Conservation (phyloP, 768 basidiomycete species). For the Zangia roseola region DNA sequence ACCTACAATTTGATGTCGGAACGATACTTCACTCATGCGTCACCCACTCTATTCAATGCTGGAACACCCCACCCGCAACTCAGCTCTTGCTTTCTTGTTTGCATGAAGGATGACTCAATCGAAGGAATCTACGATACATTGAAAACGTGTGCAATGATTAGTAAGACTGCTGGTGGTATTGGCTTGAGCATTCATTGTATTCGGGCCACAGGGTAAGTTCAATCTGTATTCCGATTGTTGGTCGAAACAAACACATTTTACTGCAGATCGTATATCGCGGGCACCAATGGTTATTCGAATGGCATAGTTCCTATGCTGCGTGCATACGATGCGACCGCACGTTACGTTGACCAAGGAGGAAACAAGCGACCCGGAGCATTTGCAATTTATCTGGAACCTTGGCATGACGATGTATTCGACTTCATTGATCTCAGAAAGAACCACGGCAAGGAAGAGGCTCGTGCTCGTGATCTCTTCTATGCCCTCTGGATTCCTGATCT, state of each 20-base stretch:
- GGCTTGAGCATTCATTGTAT: constrained; percentile 96
- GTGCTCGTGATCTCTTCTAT: constrained; percentile 96
- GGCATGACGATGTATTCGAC: constrained; percentile 97
- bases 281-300: constrained; percentile 98
- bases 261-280: constrained; percentile 91
- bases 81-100: constrained; percentile 94
- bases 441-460: constrained; percentile 96
- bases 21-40: constrained; percentile 97
- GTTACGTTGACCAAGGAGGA: constrained; percentile 98
- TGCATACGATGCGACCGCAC: constrained; percentile 95
- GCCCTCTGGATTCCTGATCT: constrained; percentile 98
- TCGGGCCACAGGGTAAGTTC: constrained; percentile 85
- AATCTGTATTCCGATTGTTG: not conserved
- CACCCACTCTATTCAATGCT: constrained; percentile 97
- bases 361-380: constrained; percentile 99
- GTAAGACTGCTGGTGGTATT: constrained; percentile 98
- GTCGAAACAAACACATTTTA: not conserved
- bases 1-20: constrained; percentile 97
- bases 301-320: constrained; percentile 99
- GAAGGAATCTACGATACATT: constrained; percentile 99
- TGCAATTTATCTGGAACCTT: constrained; percentile 97
- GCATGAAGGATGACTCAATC: constrained; percentile 98
- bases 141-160: constrained; percentile 98
- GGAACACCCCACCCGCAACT: constrained; percentile 96
- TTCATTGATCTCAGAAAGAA: constrained; percentile 98